Base-by-base conservation (phyloP, 164 flowering plant genomes). In the Dillenia suffruticosa region DNA sequence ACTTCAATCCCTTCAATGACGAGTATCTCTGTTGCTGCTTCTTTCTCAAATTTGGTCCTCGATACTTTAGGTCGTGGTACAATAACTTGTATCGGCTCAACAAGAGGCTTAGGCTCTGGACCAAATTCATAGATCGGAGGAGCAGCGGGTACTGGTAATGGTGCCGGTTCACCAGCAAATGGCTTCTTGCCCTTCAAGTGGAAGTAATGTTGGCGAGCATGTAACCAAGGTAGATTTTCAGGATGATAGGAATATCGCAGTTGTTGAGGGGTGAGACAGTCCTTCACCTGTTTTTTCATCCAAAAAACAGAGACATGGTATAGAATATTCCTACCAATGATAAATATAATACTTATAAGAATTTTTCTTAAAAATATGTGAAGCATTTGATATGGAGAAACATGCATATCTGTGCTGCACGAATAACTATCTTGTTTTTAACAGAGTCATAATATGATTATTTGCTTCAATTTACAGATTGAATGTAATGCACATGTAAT, bases 181-280 rank as follows among this genome's bases (percentile, higher is more conserved):
- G 54, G 55, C 57, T 56, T 24, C 8, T 60, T 44, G 11, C 10
- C 47, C 26, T n/a, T 61, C 15, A 47, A 10, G 44, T 46, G 16
- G 24, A 9, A 56, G 57, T 15, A 57, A 17, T 15, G 16, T 22
- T 7, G 32, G 16, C 70, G 10, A 9, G 32, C 15, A 8, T 45
- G 10, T 51, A 44, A 46, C 67, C 67, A 61, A 16, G 64, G 55
- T 22, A 52, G 63, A 1, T 22, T 13, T 13, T 58, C 72, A 1
- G 56, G 48, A 9, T 15, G 45, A 50, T 69, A 69, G 51, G 56
- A 6, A 51, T 69, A 69, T 40, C 64, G 32, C 2, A 69, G 63
- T 9, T 59, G 46, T 44, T 63, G 52, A 8, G 56, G 16, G 13
- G 19, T 57, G 8, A 68, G 47, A 45, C 57, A 58, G 52, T 69